A percentile compares a stretch with the other conserved stretches of the same genome.
phyloP scores from a whole-genome alignment of 2,329 filamentous ascomycete genomes.

The Scedosporium boydii region DNA sequence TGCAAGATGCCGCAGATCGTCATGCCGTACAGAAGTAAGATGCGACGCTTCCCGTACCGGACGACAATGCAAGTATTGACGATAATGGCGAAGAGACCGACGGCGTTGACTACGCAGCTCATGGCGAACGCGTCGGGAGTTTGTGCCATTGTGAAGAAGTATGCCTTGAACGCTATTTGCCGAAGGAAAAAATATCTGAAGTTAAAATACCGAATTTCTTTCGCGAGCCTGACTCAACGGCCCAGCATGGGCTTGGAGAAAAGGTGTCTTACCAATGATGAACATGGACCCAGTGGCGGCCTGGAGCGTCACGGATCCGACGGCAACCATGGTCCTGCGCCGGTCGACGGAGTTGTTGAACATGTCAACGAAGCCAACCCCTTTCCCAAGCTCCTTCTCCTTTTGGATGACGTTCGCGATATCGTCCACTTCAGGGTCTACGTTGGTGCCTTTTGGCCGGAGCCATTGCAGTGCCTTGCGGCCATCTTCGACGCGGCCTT shows the following conservation, averaged over 20 bases:
- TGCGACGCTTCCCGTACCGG: conserved; percentile 34
- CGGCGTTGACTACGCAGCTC: conserved; percentile 36
- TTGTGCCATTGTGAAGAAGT: conserved; percentile 44
- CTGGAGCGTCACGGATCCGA: conserved; percentile 31
- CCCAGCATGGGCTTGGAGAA: neutral
- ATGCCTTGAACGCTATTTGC: conserved; percentile 34
- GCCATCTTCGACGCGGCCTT: neutral
- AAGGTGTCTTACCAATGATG: conserved; percentile 19
- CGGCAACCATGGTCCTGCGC: conserved; percentile 28
- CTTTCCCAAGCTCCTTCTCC: conserved; percentile 21
- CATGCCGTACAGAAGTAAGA: conserved; percentile 37
- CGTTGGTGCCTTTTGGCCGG: conserved; percentile 20
- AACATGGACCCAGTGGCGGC: conserved; percentile 35
- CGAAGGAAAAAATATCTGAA: too few species aligned
- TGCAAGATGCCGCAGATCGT: conserved; percentile 37
- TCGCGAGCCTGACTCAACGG: too few species aligned
- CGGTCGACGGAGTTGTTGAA: conserved; percentile 33
- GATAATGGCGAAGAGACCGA: conserved; percentile 39
- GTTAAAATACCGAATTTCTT: too few species aligned
- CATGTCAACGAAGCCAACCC: conserved; percentile 29
- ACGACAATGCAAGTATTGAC: conserved; percentile 37
- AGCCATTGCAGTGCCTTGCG: neutral
- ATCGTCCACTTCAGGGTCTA: conserved; percentile 25
- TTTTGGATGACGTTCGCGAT: conserved; percentile 26
- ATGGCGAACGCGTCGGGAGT: conserved; percentile 40